A percentile compares a stretch with the other conserved stretches of the same genome.
These are phyloP conservation scores for Aspergillus tamarii DNA, from an alignment of 2,329 filamentous ascomycete species.

Conservation along the genomic window DNA sequence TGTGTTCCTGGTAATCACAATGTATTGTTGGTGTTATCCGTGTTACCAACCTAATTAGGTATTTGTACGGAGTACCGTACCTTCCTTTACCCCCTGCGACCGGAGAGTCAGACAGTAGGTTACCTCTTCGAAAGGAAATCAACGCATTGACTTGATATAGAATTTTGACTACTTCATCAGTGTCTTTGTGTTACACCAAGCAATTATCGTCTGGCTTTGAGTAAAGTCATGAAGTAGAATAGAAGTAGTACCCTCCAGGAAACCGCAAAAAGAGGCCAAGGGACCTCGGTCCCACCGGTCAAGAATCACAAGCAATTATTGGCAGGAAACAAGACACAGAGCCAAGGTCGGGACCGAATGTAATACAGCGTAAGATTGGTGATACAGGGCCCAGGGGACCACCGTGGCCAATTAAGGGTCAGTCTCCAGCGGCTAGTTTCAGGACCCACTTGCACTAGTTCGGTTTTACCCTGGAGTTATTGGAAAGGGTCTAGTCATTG, in stretches of 20 bases:
- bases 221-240: neutral
- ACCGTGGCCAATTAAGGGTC: neutral
- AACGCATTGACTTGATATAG: neutral
- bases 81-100: neutral
- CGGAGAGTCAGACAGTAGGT: neutral
- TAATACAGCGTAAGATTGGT: conserved; percentile 5
- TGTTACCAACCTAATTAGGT: neutral
- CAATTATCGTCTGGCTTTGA: neutral
- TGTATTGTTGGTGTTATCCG: neutral
- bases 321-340: conserved; percentile 15
- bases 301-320: conserved; percentile 22
- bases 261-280: neutral
- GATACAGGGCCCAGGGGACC: neutral
- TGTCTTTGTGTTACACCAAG: neutral
- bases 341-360: conserved; percentile 2
- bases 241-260: too few relatives aligned
- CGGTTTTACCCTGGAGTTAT: neutral
- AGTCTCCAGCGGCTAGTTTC: neutral
- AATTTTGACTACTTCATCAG: neutral
- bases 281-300: conserved; percentile 4
- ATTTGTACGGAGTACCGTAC: neutral
- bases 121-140: neutral
- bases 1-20: conserved; percentile 5
- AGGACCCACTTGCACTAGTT: neutral
- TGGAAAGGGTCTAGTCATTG: neutral